These are phyloP conservation scores for Candida nanaspora DNA, from an alignment of 805 yeast species.

Conservation along the genomic window DNA sequence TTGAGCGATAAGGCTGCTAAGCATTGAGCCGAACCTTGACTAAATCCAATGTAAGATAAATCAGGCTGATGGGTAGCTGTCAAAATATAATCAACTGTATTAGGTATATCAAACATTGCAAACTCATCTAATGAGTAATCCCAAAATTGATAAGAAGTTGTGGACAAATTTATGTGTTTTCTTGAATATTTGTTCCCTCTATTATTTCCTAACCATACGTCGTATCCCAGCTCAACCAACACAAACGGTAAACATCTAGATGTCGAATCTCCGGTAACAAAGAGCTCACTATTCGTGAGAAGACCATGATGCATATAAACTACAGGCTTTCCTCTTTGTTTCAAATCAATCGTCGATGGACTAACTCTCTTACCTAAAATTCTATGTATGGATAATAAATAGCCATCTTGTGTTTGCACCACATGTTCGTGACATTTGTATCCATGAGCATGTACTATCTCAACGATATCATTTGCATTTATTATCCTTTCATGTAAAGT, in stretches of 20 bases:
- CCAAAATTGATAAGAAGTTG: slow-evolving; percentile 59
- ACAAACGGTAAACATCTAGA: slow-evolving; percentile 58
- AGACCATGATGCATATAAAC: slow-evolving; percentile 88
- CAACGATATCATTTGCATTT: slow-evolving; percentile 23
- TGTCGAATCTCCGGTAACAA: slow-evolving; percentile 37
- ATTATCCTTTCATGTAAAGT: slow-evolving; percentile 12
- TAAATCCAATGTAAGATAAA: slow-evolving; percentile 76
- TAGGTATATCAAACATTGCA: slow-evolving; percentile 86
- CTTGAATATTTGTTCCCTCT: slow-evolving; percentile 89
- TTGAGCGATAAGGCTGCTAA: slow-evolving; percentile 72
- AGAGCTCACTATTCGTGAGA: slow-evolving; percentile 74
- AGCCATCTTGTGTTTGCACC: slow-evolving; percentile 72
- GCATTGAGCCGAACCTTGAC: slow-evolving; percentile 93
- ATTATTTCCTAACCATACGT: slow-evolving; percentile 92
- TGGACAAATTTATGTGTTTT: slow-evolving; percentile 48
- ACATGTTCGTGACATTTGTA: slow-evolving; percentile 71
- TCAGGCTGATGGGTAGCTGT: slow-evolving; percentile 33
- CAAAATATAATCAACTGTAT: slow-evolving; percentile 68
- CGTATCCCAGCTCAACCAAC: slow-evolving; percentile 75
- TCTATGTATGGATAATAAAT: slow-evolving; percentile 70
- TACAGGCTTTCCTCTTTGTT: slow-evolving; percentile 24
- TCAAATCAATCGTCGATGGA: slow-evolving; percentile 2
- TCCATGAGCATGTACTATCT: slow-evolving; percentile 36
- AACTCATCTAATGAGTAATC: slow-evolving; percentile 87
- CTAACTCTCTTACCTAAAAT: slow-evolving; percentile 27